phyloP scores from a whole-genome alignment of 805 yeast genomes.

The Brettanomyces naardenensis region DNA sequence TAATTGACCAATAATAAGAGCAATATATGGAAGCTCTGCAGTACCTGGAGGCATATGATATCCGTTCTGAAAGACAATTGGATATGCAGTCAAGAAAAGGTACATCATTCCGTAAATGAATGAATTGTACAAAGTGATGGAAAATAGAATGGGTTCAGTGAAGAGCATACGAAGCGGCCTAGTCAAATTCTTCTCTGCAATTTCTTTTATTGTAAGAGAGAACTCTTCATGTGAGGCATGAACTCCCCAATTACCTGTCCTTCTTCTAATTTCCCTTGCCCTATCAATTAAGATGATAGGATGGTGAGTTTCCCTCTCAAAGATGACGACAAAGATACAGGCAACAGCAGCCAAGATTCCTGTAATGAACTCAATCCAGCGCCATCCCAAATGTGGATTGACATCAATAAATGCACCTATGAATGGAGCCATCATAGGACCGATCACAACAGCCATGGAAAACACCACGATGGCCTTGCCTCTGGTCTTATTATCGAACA shows the following conservation, averaged over 20 bases:
- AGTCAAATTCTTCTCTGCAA: conserved; percentile 22
- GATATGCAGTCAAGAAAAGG: conserved; percentile 35
- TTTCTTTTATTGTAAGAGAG: conserved; percentile 13
- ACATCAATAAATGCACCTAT: conserved; percentile 40
- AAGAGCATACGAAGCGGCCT: conserved; percentile 33
- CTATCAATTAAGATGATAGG: conserved; percentile 23
- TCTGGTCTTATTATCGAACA: conserved; percentile 40
- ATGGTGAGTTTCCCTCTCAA: conserved; percentile 33
- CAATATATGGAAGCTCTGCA: conserved; percentile 27
- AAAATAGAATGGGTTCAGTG: conserved; percentile 35
- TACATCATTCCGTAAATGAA: conserved; percentile 42
- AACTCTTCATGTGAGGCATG: conserved; percentile 23
- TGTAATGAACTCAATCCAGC: conserved; percentile 47
- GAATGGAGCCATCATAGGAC: conserved; percentile 66
- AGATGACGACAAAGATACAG: conserved; percentile 24
- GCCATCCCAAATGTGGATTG: conserved; percentile 36
- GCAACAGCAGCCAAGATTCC: conserved; percentile 33
- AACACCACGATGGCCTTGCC: conserved; percentile 47
- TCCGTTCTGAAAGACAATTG: conserved; percentile 26
- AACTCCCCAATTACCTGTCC: conserved; percentile 24
- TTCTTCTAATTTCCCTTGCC: conserved; percentile 21
- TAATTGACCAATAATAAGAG: conserved; percentile 31
- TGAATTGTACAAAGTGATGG: conserved; percentile 37
- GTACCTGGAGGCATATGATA: conserved; percentile 26
- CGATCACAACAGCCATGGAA: conserved; percentile 45